A percentile compares a stretch with the other conserved stretches of the same genome.
These are phyloP conservation scores for Nakazawaea peltata DNA, from an alignment of 805 yeast genomes.

Conservation along the genomic window DNA sequence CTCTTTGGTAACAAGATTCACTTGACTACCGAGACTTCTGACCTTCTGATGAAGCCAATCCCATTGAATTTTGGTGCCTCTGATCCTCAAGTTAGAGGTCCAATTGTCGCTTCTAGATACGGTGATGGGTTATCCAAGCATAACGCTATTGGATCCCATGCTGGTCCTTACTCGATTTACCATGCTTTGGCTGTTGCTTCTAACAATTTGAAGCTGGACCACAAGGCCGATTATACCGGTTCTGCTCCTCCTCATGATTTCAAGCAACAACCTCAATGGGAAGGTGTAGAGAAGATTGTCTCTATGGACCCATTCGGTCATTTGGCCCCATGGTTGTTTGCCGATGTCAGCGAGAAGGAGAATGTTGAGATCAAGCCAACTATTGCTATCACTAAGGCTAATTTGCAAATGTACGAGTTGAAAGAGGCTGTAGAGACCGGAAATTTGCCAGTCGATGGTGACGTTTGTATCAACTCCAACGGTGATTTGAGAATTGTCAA, in stretches of 20 bases:
- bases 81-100: conserved; percentile 43
- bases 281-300: conserved; percentile 45
- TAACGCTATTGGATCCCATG: conserved; percentile 58
- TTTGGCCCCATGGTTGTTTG: conserved; percentile 51
- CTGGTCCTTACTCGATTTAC: conserved; percentile 57
- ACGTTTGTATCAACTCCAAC: conserved; percentile 45
- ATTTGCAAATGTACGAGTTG: conserved; percentile 51
- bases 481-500: conserved; percentile 60
- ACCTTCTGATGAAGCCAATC: conserved; percentile 39
- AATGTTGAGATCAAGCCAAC: conserved; percentile 56
- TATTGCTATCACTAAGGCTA: conserved; percentile 60
- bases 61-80: conserved; percentile 45
- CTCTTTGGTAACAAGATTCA: conserved; percentile 25
- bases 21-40: conserved; percentile 47
- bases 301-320: conserved; percentile 65
- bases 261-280: conserved; percentile 51
- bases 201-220: conserved; percentile 42
- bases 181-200: conserved; percentile 62
- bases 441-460: conserved; percentile 48
- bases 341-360: conserved; percentile 32
- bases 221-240: conserved; percentile 53
- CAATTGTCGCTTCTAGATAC: conserved; percentile 46
- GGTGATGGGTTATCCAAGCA: conserved; percentile 42
- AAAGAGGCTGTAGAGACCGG: conserved; percentile 48
- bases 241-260: conserved; percentile 54